These are phyloP conservation scores for Colletotrichum abscissum DNA, from an alignment of 2,329 filamentous ascomycete genomes.

Conservation along the genomic window DNA sequence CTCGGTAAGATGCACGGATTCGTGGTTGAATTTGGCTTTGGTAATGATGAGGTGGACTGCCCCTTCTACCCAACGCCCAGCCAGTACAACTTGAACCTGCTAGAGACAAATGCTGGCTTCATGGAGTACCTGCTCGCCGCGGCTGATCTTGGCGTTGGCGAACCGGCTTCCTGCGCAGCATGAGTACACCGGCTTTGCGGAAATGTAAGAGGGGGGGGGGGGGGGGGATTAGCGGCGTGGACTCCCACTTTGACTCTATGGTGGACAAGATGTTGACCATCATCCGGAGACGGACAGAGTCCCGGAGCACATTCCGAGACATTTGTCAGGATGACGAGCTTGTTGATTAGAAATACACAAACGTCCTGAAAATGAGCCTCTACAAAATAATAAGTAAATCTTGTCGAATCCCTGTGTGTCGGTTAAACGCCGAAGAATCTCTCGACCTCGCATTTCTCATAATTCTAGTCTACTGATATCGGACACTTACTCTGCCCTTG, in stretches of 20 bases:
- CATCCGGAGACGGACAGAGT: not conserved
- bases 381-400: not conserved
- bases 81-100: slow-evolving; percentile 56
- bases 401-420: not conserved
- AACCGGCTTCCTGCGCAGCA: slow-evolving; percentile 25
- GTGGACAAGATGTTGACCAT: not conserved
- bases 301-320: not conserved
- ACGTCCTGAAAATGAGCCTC: not conserved
- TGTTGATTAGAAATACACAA: not conserved
- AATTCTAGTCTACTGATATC: no score
- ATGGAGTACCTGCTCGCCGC: slow-evolving; percentile 55
- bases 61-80: slow-evolving; percentile 58
- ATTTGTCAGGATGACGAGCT: not conserved
- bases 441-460: not conserved
- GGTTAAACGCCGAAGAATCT: not conserved
- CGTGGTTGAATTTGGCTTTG: slow-evolving; percentile 60
- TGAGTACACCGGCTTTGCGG: not conserved
- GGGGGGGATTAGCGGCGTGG: not conserved
- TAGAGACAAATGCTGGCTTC: slow-evolving; percentile 57
- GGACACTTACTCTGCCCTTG: no score
- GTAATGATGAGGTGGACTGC: slow-evolving; percentile 45
- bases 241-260: not conserved
- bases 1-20: slow-evolving; percentile 54
- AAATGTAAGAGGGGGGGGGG: no score
- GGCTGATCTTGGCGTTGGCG: slow-evolving; percentile 33